A percentile compares a stretch with the other conserved stretches of the same genome.
These are phyloP conservation scores for Pythium volutum DNA, from an alignment of 352 stramenopile species.

Conservation along the genomic window DNA sequence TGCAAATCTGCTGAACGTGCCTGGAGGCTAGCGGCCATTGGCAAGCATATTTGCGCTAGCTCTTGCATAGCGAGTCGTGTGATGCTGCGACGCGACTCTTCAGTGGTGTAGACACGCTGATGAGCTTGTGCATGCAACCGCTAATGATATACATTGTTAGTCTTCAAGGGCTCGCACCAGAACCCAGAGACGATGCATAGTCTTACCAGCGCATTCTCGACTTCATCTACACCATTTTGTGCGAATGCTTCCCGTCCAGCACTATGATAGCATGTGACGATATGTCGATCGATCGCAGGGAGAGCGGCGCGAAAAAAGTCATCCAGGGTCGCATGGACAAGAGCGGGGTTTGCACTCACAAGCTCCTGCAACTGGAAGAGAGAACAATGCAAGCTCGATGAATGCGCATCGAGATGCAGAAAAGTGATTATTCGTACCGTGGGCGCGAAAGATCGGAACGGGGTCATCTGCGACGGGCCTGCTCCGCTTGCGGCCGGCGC, in stretches of 20 bases:
- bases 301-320: background rate
- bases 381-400: background rate
- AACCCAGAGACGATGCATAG: background rate
- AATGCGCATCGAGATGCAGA: background rate
- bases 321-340: background rate
- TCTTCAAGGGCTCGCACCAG: background rate
- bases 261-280: conserved; percentile 1
- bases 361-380: conserved; percentile 1
- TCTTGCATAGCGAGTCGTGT: conserved; percentile 14
- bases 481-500: background rate
- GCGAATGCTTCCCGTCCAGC: conserved; percentile 1
- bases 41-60: conserved; percentile 2
- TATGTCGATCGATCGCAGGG: conserved; percentile 3
- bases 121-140: background rate
- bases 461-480: background rate
- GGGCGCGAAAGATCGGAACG: conserved; percentile 6
- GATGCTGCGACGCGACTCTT: conserved; percentile 9
- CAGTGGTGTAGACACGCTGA: background rate
- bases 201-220: conserved; percentile 16
- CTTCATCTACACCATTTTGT: conserved; percentile 8
- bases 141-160: background rate
- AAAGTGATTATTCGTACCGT: background rate
- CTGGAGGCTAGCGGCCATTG: background rate
- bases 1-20: conserved; percentile 1
- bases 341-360: background rate